phyloP scores from a whole-genome alignment of 768 basidiomycete genomes.

The Tubosaeta sp. region DNA sequence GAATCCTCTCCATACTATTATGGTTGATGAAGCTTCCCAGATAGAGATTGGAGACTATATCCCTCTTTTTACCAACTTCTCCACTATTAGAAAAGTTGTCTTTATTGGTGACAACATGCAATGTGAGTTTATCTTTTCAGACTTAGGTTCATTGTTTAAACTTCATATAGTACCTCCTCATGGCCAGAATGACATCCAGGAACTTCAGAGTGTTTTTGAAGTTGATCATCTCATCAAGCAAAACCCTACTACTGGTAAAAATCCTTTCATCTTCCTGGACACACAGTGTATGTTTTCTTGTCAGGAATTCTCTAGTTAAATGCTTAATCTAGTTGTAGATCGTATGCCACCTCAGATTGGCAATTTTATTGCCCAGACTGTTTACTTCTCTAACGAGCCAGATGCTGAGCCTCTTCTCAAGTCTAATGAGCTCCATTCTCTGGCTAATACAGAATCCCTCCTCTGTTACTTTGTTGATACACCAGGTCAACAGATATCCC shows the following conservation, averaged over 20 bases:
- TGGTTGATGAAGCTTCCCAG: constrained; percentile 67
- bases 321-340: constrained; percentile 40
- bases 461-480: constrained; percentile 71
- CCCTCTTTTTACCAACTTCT: constrained; percentile 32
- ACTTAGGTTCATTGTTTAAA: constrained; percentile 26
- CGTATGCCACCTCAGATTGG: constrained; percentile 84
- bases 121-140: constrained; percentile 39
- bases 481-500: constrained; percentile 32
- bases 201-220: constrained; percentile 76
- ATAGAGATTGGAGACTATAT: constrained; percentile 56
- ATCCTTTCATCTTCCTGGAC: constrained; percentile 51
- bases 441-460: constrained; percentile 33
- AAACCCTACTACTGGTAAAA: constrained; percentile 17
- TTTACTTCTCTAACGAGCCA: constrained; percentile 53
- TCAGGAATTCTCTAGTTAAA: not conserved
- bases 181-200: constrained; percentile 65
- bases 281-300: constrained; percentile 60
- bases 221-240: constrained; percentile 48
- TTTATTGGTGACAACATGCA: constrained; percentile 70
- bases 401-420: constrained; percentile 34
- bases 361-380: constrained; percentile 58
- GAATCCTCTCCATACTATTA: constrained; percentile 42
- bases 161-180: constrained; percentile 64
- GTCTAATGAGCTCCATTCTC: constrained; percentile 48
- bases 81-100: constrained; percentile 46